Base-by-base conservation (phyloP, 169 alveolate genomes). In the Cryptosporidium sp. region DNA sequence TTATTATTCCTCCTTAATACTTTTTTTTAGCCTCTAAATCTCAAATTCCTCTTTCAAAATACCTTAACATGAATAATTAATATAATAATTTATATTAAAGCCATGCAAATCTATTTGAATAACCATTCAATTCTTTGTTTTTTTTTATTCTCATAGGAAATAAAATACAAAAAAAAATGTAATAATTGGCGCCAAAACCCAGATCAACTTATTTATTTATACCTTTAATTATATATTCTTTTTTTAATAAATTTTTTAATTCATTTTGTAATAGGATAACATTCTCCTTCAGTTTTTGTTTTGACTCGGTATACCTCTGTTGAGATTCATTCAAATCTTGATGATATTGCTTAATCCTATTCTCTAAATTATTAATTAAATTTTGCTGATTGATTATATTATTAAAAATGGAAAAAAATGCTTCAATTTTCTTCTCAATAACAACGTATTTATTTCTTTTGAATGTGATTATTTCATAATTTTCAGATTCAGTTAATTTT, bases 371-470 rank as follows among this genome's bases (percentile, higher is more conserved):
- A 12, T 65, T n/a, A 4, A 65, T 35, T 14, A 21, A 65, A n/a
- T 65, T 37, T 65, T 65, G 53, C 0, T 65, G 72, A 29, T 35
- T 35, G 29, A 33, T 31, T 31, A 65, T 65, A 31, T n/a, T 18
- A 29, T 65, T 65, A 29, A 65, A 65, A 0, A 65, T 29, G 3
- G 42, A 8, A 31, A 65, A 65, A n/a, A 65, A 1, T 5, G 26
- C 26, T 7, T 65, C 72, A 7, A 21, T 33, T 2, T 65, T n/a
- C 21, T 29, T 65, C 51, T 65, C 72, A 31, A 65, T 10, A 65
- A 65, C 72, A 37, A 37, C 18, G 16, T 65, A 65, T 65, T 65
- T 65, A 29, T 65, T 37, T 29, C 72, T 65, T 33, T 29, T 65
- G 23, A 33, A 65, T 35, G 72, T 65, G 6, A 65, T 35, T 26